Evolutionary conservation across 345 rosid genomes (phyloP).

Genomic region (Lagerstroemia speciosa): DNA sequence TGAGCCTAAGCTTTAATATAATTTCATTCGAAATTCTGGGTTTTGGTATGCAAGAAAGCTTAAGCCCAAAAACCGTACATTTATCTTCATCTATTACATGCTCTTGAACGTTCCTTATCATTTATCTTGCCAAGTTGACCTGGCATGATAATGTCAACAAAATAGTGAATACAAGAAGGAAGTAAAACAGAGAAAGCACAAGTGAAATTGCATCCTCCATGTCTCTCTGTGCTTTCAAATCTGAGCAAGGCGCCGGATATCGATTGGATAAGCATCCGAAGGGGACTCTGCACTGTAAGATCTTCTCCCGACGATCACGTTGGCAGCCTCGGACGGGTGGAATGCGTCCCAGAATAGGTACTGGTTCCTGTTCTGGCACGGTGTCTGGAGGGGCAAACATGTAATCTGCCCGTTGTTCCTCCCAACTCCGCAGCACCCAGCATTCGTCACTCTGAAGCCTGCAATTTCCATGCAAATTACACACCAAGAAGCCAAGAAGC

Average conservation of each 20-base stretch:
- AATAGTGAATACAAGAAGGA: too few species aligned
- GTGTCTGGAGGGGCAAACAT: constrained; percentile 29
- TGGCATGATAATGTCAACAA: too few species aligned
- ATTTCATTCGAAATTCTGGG: too few species aligned
- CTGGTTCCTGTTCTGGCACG: constrained; percentile 24
- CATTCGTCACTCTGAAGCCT: constrained; percentile 23
- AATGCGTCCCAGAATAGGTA: constrained; percentile 38
- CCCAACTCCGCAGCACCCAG: constrained; percentile 38
- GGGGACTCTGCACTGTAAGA: constrained; percentile 21
- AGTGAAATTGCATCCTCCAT: too few species aligned
- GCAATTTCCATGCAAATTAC: background rate
- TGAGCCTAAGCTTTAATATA: too few species aligned
- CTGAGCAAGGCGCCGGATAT: constrained; percentile 18
- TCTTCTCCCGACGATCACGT: constrained; percentile 20
- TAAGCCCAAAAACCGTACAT: too few species aligned
- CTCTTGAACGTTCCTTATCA: too few species aligned
- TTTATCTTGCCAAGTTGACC: too few species aligned
- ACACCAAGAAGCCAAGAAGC: too few species aligned
- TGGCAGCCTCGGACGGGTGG: constrained; percentile 37
- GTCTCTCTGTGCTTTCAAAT: background rate
- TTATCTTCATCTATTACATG: too few species aligned
- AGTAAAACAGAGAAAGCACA: too few species aligned
- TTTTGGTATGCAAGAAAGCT: too few species aligned
- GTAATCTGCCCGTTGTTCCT: constrained; percentile 35
- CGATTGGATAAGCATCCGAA: constrained; percentile 15